Evolutionary conservation across 2,329 filamentous ascomycete species (phyloP), one percentile per base, ranked within the genome.

Genomic region (Escovopsis sp.): DNA sequence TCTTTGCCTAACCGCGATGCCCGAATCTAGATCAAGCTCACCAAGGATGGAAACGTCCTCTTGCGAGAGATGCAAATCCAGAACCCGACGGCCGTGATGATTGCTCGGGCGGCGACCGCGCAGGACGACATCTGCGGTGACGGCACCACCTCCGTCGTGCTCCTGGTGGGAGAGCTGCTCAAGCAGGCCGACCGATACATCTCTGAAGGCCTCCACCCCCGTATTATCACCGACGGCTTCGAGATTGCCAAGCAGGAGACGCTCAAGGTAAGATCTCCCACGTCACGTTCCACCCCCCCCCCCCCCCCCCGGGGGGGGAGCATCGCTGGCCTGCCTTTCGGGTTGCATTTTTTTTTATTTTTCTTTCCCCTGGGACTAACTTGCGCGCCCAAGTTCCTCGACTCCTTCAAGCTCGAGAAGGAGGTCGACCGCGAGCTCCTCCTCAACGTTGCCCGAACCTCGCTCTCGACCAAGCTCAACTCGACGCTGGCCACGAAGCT

Each of bases 71-170:
- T 82, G 77, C 88, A 96, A 78, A 96, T 96, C 61, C 89, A 95
- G 69, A 96, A 96, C 65, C 91, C 91, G 26, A 98, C 91, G 33
- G 91, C 91, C 51, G 91, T 91, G 48, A 82, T 82, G 77, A 82
- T 82, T 61, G 77, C 77, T 44, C 69, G 77, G 59, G 87, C 89
- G 56, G 91, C 91, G 45, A 98, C 91, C 33, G 91, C 91, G 52
- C 89, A 98, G 63, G 91, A 98, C 63, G 91, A 98, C 57, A 98
- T 98, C 55, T 94, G 86, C 54, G 91, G 91, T 58, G 91, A 98
- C 63, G 91, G 91, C 57, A 98, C 91, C 55, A 98, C 91, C 36
- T 95, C 87, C 38, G 89, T 95, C 28, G 91, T 98, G 41, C 69
- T 98, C 55, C 68, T 96, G 61, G 88, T 98, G 41, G 91, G 91